These are phyloP conservation scores for Cladophialophora bantiana DNA, from an alignment of 2,329 filamentous ascomycete species.

Conservation along the genomic window DNA sequence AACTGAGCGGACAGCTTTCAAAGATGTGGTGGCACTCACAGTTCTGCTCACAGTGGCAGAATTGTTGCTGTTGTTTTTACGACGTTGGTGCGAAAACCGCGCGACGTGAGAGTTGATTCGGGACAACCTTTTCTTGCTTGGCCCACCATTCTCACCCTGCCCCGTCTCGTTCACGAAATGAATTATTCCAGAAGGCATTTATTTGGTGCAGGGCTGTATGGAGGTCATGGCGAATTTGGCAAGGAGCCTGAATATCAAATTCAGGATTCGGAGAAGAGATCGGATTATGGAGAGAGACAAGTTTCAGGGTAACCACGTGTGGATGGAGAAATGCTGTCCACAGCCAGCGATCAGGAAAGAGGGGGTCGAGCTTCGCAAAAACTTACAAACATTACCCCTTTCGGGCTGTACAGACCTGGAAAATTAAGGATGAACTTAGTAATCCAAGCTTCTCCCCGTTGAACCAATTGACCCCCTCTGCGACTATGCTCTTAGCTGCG, in stretches of 20 bases:
- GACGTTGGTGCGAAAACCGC: slow-evolving; percentile 21
- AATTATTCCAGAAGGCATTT: slow-evolving; percentile 17
- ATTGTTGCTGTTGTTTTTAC: slow-evolving; percentile 16
- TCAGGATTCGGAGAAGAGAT: slow-evolving; percentile 11
- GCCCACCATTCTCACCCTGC: slow-evolving; percentile 8
- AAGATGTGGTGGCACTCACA: background rate
- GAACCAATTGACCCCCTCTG: slow-evolving; percentile 9
- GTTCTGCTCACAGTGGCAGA: slow-evolving; percentile 1
- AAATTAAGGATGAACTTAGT: slow-evolving; percentile 3
- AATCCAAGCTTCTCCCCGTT: slow-evolving; percentile 7
- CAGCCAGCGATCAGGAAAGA: background rate
- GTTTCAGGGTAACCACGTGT: background rate
- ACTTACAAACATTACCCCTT: slow-evolving; percentile 20
- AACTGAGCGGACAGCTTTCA: background rate
- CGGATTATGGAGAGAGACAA: background rate
- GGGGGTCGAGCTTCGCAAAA: slow-evolving; percentile 15
- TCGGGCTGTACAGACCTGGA: slow-evolving; percentile 2
- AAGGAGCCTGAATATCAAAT: slow-evolving; percentile 11
- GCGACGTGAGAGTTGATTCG: slow-evolving; percentile 21
- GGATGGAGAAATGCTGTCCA: background rate
- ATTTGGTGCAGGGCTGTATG: background rate
- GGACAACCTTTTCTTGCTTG: slow-evolving; percentile 18
- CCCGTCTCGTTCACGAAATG: slow-evolving; percentile 24
- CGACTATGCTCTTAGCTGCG: background rate
- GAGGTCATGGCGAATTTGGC: slow-evolving; percentile 12